Evolutionary conservation across 306 rosid genomes (phyloP), one percentile per base, ranked within the genome.

Genomic region (Gynostemma pentaphyllum): DNA sequence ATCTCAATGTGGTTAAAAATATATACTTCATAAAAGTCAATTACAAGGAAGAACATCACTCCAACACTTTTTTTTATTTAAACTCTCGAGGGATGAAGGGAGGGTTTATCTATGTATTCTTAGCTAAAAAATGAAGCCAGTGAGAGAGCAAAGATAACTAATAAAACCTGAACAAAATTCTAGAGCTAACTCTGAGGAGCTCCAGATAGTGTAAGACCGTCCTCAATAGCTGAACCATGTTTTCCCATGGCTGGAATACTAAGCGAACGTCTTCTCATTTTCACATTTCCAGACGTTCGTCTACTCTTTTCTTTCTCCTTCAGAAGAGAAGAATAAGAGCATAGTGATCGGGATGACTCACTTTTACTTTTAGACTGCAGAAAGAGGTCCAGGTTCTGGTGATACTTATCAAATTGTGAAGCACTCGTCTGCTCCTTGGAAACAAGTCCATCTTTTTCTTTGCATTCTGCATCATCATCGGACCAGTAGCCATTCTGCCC

Each of bases 401-500:
- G 56, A 47, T 66, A 48, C 45, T 27, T 21, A 66, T 66, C 70
- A 7, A 45, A 32, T 6, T n/a, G 28, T 5, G 16, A 8, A 30
- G 28, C 54, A 32, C 57, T 66, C 7, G 4, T 48, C 48, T 19
- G 47, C 15, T 39, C 60, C 48, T 29, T 66, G 0, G 23, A 34
- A 29, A 65, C 22, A 14, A 29, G n/a, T 18, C 67, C 72, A 2
- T 65, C 72, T 24, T 23, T 45, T 5, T 74, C 62, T 76, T 75
- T 83, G 46, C 19, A 67, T 62, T 72, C 92, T 2, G 80, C 70
- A 12, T 84, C 89, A 13, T 70, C 74, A 0, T 75, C 95, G 0
- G 82, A 62, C 86, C 82, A 79, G 71, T 79, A 86, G n/a, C 90
- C 90, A 34, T 78, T 68, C 48, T 61, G 53, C 56, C 55, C 32